Percentiles rank a stretch among this genome's conserved stretches.
Evolutionary conservation across 1,284 basidiomycete species (phyloP).

Genomic region (Heterobasidion annosum): DNA sequence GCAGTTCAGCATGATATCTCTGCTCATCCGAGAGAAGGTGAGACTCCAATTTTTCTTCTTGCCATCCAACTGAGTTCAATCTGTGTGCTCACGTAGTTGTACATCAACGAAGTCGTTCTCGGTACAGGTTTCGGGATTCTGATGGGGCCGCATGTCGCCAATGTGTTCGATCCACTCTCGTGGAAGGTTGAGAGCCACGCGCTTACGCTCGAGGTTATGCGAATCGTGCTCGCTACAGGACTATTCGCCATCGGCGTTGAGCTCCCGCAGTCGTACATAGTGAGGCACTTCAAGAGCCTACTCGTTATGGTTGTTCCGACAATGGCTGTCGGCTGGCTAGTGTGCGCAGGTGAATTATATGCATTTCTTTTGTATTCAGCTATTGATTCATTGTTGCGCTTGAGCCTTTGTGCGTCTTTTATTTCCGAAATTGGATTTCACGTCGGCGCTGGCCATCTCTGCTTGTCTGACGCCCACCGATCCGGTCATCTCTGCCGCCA

Average conservation of each 20-base stretch:
- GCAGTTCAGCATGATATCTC: conserved; percentile 11
- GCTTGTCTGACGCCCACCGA: conserved; percentile 93
- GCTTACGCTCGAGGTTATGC: conserved; percentile 75
- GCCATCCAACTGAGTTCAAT: not conserved
- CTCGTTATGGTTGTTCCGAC: conserved; percentile 65
- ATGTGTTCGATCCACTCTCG: conserved; percentile 70
- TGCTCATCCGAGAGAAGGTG: conserved; percentile 10
- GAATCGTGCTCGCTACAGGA: conserved; percentile 60
- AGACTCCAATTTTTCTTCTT: not conserved
- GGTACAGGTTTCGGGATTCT: conserved; percentile 74
- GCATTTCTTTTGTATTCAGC: not conserved
- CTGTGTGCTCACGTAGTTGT: conserved; percentile 37
- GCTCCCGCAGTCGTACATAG: conserved; percentile 59
- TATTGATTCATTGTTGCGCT: not conserved
- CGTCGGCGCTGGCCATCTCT: conserved; percentile 78
- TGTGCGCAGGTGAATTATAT: conserved; percentile 43
- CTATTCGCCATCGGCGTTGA: conserved; percentile 72
- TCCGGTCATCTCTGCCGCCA: conserved; percentile 67
- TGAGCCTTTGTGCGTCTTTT: not conserved
- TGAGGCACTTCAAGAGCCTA: conserved; percentile 49
- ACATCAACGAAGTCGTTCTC: conserved; percentile 89
- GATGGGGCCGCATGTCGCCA: conserved; percentile 68
- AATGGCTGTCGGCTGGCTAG: conserved; percentile 58
- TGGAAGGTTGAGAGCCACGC: conserved; percentile 55
- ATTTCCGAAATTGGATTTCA: conserved; percentile 41